Conservation (phyloP, 495 filamentous ascomycete species). For the Aspergillus heteromorphus region DNA sequence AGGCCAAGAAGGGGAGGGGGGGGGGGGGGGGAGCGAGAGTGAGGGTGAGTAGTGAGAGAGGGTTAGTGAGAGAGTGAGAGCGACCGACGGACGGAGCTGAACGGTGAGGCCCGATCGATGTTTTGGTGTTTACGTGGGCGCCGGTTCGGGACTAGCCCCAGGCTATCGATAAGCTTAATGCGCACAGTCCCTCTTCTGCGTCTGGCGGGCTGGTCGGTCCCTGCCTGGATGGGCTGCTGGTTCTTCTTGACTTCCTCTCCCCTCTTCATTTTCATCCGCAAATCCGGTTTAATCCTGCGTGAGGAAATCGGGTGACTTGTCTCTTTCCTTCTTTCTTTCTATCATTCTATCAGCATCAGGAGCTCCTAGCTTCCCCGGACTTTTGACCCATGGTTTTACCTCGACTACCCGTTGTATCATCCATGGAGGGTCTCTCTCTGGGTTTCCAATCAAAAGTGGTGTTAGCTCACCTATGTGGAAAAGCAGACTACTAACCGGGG, state of each 20-base stretch:
- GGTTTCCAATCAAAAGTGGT: conserved; percentile 2
- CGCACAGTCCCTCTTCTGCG: conserved; percentile 5
- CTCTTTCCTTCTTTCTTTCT: no score
- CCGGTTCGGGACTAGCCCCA: conserved; percentile 32
- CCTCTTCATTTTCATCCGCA: no score
- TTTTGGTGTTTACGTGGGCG: conserved; percentile 41
- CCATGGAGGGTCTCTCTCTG: conserved; percentile 10
- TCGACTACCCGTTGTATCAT: conserved; percentile 14
- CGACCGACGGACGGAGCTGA: conserved; percentile 13
- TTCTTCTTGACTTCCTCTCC: background rate
- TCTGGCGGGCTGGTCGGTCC: background rate
- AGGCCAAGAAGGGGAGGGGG: background rate
- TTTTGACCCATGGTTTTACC: conserved; percentile 18
- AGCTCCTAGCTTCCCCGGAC: background rate
- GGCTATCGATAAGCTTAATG: conserved; percentile 48
- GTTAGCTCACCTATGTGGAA: background rate
- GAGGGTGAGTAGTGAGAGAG: conserved; percentile 8
- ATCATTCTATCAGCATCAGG: no score
- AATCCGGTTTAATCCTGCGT: no score
- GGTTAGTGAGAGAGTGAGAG: conserved; percentile 10
- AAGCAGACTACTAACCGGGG: background rate
- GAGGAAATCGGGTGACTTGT: no score
- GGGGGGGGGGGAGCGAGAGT: background rate
- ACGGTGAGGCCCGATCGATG: conserved; percentile 37
- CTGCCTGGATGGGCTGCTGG: background rate